Conservation (phyloP, 1,139 yeast species). For the Wickerhamomyces sp. region DNA sequence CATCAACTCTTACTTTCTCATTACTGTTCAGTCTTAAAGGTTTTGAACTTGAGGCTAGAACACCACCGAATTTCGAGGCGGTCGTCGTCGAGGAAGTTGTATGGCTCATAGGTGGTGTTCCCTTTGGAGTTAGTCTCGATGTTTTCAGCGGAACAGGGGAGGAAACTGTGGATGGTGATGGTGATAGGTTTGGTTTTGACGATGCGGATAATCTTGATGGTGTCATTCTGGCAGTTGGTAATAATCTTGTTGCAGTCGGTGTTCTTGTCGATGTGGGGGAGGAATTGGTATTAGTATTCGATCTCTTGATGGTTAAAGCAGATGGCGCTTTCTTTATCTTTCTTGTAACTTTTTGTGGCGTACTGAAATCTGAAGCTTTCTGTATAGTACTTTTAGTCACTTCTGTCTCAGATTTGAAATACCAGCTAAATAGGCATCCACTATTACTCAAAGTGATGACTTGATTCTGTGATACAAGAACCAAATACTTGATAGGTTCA, state of each 20-base stretch:
- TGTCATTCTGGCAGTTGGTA: constrained; percentile 18
- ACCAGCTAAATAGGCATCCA: constrained; percentile 52
- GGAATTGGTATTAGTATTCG: neutral
- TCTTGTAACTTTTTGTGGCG: constrained; percentile 22
- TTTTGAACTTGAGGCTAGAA: constrained; percentile 1
- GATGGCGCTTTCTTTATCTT: constrained; percentile 18
- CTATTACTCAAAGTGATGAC: constrained; percentile 42
- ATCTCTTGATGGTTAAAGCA: constrained; percentile 12
- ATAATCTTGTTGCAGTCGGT: constrained; percentile 14
- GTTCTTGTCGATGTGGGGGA: constrained; percentile 9
- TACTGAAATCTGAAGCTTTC: constrained; percentile 8
- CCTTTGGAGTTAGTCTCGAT: constrained; percentile 2
- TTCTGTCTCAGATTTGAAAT: neutral
- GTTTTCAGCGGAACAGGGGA: neutral
- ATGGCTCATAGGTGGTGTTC: no score
- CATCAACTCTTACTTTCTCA: constrained; percentile 12
- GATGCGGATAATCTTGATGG: constrained; percentile 18
- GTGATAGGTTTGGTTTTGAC: constrained; percentile 18
- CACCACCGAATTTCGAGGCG: neutral
- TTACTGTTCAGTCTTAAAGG: constrained; percentile 6
- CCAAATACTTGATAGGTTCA: constrained; percentile 45
- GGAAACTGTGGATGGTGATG: constrained; percentile 10
- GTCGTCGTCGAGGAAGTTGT: no score
- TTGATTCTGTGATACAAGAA: constrained; percentile 21
- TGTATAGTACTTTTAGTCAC: constrained; percentile 7